Evolutionary conservation across 371 early-diverging fungal genomes (phyloP).

Genomic region (Mucor racemosus): DNA sequence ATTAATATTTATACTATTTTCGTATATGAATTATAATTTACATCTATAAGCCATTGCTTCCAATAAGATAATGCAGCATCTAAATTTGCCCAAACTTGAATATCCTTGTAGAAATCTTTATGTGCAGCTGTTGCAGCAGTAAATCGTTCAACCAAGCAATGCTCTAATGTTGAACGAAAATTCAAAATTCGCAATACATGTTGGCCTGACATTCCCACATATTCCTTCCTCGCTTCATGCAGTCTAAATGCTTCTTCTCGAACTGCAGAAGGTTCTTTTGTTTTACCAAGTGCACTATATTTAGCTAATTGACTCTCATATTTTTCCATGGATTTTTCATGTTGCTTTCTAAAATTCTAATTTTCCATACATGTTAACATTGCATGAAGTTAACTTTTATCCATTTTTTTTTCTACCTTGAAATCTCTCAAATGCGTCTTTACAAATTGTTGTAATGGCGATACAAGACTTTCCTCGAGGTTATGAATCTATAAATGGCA

Average conservation of each 20-base stretch:
- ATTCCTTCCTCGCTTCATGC: constrained; percentile 63
- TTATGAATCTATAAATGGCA: constrained; percentile 47
- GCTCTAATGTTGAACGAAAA: constrained; percentile 34
- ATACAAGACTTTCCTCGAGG: constrained; percentile 54
- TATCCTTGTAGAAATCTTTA: constrained; percentile 27
- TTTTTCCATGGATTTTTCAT: constrained; percentile 56
- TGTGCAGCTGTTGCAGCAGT: constrained; percentile 30
- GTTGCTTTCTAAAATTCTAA: constrained; percentile 46
- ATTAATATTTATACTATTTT: background rate
- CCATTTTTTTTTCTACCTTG: constrained; percentile 30
- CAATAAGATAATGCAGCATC: constrained; percentile 28
- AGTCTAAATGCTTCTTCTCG: constrained; percentile 68
- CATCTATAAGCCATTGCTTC: constrained; percentile 37
- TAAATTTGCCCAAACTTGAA: constrained; percentile 30
- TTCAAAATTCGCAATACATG: constrained; percentile 29
- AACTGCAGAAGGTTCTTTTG: constrained; percentile 65
- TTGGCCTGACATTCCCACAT: constrained; percentile 52
- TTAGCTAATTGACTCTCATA: constrained; percentile 65
- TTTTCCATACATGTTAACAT: no score
- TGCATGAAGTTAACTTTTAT: no score
- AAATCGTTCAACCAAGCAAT: constrained; percentile 30
- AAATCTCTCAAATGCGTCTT: constrained; percentile 66
- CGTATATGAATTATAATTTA: background rate
- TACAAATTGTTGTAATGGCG: constrained; percentile 61
- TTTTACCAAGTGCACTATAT: constrained; percentile 53